A percentile compares a stretch with the other conserved stretches of the same genome.
These are phyloP conservation scores for Paramecium pentaurelia DNA, from an alignment of 73 alveolate species.

Conservation along the genomic window DNA sequence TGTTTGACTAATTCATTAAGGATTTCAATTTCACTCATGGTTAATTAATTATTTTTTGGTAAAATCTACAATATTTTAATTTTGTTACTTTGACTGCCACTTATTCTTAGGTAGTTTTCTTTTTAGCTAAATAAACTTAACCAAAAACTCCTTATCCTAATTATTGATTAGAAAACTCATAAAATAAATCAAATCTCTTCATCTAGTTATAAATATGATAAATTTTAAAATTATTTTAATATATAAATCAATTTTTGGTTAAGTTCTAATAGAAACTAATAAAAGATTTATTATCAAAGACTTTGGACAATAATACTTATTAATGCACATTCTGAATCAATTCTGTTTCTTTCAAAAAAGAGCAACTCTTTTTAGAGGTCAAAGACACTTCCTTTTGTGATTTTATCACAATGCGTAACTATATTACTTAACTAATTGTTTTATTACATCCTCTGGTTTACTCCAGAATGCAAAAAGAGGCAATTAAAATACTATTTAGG, in stretches of 20 bases:
- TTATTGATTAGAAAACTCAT: not conserved
- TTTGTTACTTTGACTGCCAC: slow-evolving; percentile 27
- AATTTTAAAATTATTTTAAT: not conserved
- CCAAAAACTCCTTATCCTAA: slow-evolving; percentile 16
- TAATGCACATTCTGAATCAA: not conserved
- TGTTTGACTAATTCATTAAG: not conserved
- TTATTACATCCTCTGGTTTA: not conserved
- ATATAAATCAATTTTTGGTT: not conserved
- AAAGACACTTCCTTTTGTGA: not conserved
- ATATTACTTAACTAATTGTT: not conserved
- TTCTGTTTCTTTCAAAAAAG: not conserved
- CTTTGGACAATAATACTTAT: not conserved
- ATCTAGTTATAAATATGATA: not conserved
- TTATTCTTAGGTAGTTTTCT: not conserved
- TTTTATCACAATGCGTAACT: not conserved
- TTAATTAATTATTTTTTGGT: not conserved
- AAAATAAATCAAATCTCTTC: slow-evolving; percentile 21
- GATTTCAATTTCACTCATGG: not conserved
- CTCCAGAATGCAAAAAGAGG: not conserved
- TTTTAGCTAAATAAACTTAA: not conserved
- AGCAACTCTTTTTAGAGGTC: not conserved
- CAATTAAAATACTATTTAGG: not conserved
- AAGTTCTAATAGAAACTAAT: not conserved
- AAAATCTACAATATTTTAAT: not conserved
- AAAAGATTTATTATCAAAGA: not conserved